Evolutionary conservation across 2,329 filamentous ascomycete species (phyloP).

Genomic region (Claviceps monticola): DNA sequence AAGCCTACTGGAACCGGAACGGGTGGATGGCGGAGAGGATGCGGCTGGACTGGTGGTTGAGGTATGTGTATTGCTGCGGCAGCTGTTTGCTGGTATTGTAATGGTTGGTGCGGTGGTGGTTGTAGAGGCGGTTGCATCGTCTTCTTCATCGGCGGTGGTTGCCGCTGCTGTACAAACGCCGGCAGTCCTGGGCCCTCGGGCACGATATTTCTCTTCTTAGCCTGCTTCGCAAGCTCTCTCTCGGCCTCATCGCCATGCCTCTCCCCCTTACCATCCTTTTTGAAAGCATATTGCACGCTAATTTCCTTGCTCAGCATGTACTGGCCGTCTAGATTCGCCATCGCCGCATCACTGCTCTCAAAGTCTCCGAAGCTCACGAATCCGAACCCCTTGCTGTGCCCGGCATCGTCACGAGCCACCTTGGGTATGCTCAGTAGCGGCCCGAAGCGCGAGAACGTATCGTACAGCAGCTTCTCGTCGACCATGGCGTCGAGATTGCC

Average conservation of each 20-base stretch:
- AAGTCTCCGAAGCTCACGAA: slow-evolving; percentile 92
- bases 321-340: slow-evolving; percentile 86
- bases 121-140: slow-evolving; percentile 10
- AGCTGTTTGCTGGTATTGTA: slow-evolving; percentile 6
- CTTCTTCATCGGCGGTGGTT: slow-evolving; percentile 23
- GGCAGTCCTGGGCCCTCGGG: slow-evolving; percentile 66
- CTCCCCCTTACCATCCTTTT: slow-evolving; percentile 97
- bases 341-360: slow-evolving; percentile 83
- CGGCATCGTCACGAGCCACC: slow-evolving; percentile 79
- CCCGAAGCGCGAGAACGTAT: slow-evolving; percentile 86
- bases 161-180: slow-evolving; percentile 48
- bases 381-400: slow-evolving; percentile 85
- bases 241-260: slow-evolving; percentile 91
- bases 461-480: slow-evolving; percentile 89
- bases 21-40: slow-evolving; percentile 12
- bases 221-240: slow-evolving; percentile 78
- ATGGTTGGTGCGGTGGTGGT: slow-evolving; percentile 3
- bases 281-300: slow-evolving; percentile 95
- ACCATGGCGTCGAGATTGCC: slow-evolving; percentile 92
- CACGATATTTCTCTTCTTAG: slow-evolving; percentile 85
- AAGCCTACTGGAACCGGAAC: slow-evolving; percentile 18
- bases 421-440: slow-evolving; percentile 74
- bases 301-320: slow-evolving; percentile 96
- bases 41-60: slow-evolving; percentile 11
- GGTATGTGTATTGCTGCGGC: slow-evolving; percentile 4